These are phyloP conservation scores for Coleophoma cylindrospora DNA, from an alignment of 2,329 filamentous ascomycete genomes.

Conservation along the genomic window DNA sequence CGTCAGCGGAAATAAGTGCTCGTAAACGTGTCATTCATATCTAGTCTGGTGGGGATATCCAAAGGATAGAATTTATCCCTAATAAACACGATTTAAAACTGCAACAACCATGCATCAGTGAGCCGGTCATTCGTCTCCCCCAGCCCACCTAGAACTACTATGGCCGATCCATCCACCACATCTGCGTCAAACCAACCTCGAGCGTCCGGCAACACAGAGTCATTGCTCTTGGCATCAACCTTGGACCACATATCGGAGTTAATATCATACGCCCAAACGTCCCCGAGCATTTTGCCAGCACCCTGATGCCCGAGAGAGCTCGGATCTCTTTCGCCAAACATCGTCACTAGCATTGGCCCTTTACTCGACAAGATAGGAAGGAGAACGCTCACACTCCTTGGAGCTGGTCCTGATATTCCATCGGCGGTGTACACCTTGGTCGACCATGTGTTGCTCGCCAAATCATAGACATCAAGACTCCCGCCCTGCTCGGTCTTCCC, in stretches of 20 bases:
- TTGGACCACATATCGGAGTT: slow-evolving; percentile 23
- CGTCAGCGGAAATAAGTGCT: too few species aligned
- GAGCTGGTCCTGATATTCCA: slow-evolving; percentile 22
- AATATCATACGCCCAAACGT: slow-evolving; percentile 36
- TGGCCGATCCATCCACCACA: slow-evolving; percentile 12
- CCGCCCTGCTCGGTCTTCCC: slow-evolving; percentile 55
- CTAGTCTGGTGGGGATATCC: too few species aligned
- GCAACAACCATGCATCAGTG: slow-evolving; percentile 34
- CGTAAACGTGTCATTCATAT: too few species aligned
- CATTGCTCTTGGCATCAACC: slow-evolving; percentile 12
- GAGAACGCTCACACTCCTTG: slow-evolving; percentile 27
- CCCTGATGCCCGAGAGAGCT: slow-evolving; percentile 32
- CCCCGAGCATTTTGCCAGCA: slow-evolving; percentile 34
- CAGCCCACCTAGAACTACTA: slow-evolving; percentile 35
- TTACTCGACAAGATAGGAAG: slow-evolving; percentile 16
- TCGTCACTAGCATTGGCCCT: slow-evolving; percentile 27
- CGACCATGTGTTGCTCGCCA: slow-evolving; percentile 18
- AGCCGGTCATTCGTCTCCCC: slow-evolving; percentile 31
- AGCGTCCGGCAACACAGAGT: slow-evolving; percentile 19
- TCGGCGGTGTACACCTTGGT: slow-evolving; percentile 21
- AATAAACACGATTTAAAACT: not conserved
- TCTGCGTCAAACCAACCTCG: slow-evolving; percentile 37
- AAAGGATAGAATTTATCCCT: too few species aligned
- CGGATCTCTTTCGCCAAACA: slow-evolving; percentile 35
- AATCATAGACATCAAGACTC: slow-evolving; percentile 41